Base-by-base conservation (phyloP, 257 asterid genomes). In the Jacaranda copaia region DNA sequence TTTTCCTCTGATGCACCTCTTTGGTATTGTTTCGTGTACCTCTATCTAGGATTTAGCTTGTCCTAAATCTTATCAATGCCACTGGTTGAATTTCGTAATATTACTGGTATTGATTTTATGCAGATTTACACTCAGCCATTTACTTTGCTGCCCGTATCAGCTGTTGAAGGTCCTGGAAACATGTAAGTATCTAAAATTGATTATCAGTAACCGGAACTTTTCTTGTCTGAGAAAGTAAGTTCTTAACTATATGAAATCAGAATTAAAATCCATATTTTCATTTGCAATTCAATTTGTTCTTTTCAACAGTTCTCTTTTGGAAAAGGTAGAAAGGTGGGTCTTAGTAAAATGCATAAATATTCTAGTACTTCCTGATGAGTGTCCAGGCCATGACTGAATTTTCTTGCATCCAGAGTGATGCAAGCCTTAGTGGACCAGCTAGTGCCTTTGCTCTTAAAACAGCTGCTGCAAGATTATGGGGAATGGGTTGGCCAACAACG, bases 101-200 rank as follows among this genome's bases (percentile, higher is more conserved):
- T 39, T 73, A 18, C 3, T 20, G 7, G 36, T 59, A 25, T 59
- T 60, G 46, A 55, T 14, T 72, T 12, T 35, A 35, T 67, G 89
- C 92, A 92, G 97, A 90, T 90, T 57, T 83, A 81, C 72, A 87
- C 97, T 42, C 81, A 74, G 60, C 98, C 98, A 46, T 90, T 93
- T 57, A 82, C 84, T 13, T n/a, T 88, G 86, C 88, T 93, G 64
- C 98, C 98, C 18, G 55, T 83, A 76, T 85, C 98, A 64, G 92
- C 97, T 53, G 92, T 93, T 45, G 98, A 93, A 79, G 79, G 68
- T 72, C 97, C 97, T 5, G 98, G 98, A 59, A 93, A 88, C 62
- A 15, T 91, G 96, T 87, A 84, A 88, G 98, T 81, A 35, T 53
- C 43, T 32, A 52, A 62, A 53, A 66, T 20, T 59, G 20, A 62